Evolutionary conservation across 352 stramenopile genomes (phyloP), one percentile per base, ranked within the genome.

Genomic region (Halophytophthora batemanensis): DNA sequence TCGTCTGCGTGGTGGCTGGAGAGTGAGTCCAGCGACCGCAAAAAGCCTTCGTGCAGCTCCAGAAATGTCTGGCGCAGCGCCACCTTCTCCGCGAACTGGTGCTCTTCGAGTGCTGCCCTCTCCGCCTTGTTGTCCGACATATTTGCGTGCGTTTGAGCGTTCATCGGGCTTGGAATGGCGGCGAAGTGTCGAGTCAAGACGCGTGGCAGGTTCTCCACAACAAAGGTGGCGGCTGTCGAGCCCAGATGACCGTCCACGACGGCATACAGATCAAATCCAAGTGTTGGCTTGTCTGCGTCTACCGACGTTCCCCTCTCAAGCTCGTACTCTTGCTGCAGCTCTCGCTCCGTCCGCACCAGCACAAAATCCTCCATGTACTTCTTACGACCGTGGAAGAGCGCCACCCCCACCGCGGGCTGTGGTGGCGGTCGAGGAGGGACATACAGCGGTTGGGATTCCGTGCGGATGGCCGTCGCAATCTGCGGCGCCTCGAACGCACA

Each of bases 171-270:
- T 14, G 53, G 46, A 19, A 71, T 63, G 13, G 31, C 55, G 45
- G 53, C 55, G 15, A 82, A 70, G 37, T 82, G 66, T 0, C 33
- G 45, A 11, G 46, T 70, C 37, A 86, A 41, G 15, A 67, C 43
- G 3, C 49, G 48, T 23, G 71, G 54, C 2, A 89, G 43, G 22
- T 85, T 65, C 12, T 73, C 43, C 2, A 71, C 48, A 10, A 89
- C 86, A 56, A 87, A 98, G 36, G 85, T 81, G 1, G 88, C 90
- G 12, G 93, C 93, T 13, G 87, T 56, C 45, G 86, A 96, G 14
- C 95, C 95, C 45, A 93, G 77, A 59, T 98, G 96, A 1, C 96
- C 96, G 71, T 99, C 96, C 35, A 97, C 90, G n/a, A 98, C 79
- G 12, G 87, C 94, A 62, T 95, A 98, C 49, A 98, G 85, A 23